Percentiles rank a stretch among this genome's conserved stretches.
phyloP scores from a whole-genome alignment of 306 rosid genomes.

The Oemleria cerasiformis region DNA sequence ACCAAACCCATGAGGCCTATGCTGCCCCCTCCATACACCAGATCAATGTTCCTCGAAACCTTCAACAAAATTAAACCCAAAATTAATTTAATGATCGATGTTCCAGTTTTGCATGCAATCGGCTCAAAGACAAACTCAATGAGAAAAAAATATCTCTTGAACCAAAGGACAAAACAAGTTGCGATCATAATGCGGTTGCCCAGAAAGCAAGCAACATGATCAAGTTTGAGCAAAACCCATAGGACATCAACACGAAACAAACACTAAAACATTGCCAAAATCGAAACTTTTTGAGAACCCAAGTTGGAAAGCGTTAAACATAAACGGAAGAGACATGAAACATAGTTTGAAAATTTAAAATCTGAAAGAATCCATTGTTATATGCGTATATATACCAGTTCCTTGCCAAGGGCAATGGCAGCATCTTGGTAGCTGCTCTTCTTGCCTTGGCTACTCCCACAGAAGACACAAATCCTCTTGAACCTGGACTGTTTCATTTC shows the following conservation, averaged over 20 bases:
- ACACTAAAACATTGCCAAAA: background rate
- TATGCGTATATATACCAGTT: conserved; percentile 66
- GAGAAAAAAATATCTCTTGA: conserved; percentile 4
- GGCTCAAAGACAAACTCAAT: conserved; percentile 18
- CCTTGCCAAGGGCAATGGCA: conserved; percentile 95
- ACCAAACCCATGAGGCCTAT: conserved; percentile 97
- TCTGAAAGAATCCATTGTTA: background rate
- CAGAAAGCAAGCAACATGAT: conserved; percentile 17
- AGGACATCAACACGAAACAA: conserved; percentile 2
- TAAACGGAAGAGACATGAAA: too few relatives aligned
- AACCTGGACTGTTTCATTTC: conserved; percentile 86
- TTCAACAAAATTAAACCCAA: conserved; percentile 30
- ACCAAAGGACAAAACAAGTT: conserved; percentile 39
- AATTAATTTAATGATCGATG: background rate
- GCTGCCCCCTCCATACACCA: conserved; percentile 99
- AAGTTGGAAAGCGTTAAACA: conserved; percentile 4
- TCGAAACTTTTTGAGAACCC: background rate
- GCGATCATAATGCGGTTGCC: conserved; percentile 37
- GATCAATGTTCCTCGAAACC: conserved; percentile 94
- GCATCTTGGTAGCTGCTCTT: conserved; percentile 89
- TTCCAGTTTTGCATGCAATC: conserved; percentile 8
- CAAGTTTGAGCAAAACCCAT: conserved; percentile 11
- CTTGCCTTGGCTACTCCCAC: conserved; percentile 99
- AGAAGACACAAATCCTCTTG: conserved; percentile 90
- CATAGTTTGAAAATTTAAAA: background rate